phyloP scores from a whole-genome alignment of 164 flowering plant species.

The Dillenia suffruticosa region DNA sequence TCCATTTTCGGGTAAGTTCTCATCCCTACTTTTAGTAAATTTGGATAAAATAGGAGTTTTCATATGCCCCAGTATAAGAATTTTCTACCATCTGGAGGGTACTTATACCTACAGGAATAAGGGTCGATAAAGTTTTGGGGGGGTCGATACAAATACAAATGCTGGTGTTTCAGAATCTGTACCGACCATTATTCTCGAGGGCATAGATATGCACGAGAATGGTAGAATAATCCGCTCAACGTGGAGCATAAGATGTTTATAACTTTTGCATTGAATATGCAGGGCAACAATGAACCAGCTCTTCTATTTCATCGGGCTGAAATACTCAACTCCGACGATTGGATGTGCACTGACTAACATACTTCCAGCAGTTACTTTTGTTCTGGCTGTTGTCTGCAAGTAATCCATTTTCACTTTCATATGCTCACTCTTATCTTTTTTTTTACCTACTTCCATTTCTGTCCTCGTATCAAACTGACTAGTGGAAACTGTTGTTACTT shows the following conservation, averaged over 20 bases:
- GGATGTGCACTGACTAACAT: slow-evolving; percentile 30
- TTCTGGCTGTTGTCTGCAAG: slow-evolving; percentile 17
- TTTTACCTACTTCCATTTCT: no score
- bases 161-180: no score
- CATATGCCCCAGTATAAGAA: no score
- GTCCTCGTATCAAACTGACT: no score
- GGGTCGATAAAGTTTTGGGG: not conserved
- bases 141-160: not conserved
- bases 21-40: no score
- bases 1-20: slow-evolving; percentile 58
- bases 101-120: not conserved
- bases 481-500: no score
- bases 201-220: no score
- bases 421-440: slow-evolving; percentile 4
- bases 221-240: no score
- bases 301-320: slow-evolving; percentile 32
- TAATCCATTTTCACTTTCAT: slow-evolving; percentile 15
- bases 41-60: no score
- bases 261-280: not conserved
- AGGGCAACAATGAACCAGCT: slow-evolving; percentile 36
- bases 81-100: no score
- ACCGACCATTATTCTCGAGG: no score
- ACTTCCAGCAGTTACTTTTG: slow-evolving; percentile 34
- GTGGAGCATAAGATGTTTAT: not conserved
- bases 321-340: slow-evolving; percentile 26